Evolutionary conservation across 2,329 filamentous ascomycete species (phyloP).

Genomic region (Nemania sp.): DNA sequence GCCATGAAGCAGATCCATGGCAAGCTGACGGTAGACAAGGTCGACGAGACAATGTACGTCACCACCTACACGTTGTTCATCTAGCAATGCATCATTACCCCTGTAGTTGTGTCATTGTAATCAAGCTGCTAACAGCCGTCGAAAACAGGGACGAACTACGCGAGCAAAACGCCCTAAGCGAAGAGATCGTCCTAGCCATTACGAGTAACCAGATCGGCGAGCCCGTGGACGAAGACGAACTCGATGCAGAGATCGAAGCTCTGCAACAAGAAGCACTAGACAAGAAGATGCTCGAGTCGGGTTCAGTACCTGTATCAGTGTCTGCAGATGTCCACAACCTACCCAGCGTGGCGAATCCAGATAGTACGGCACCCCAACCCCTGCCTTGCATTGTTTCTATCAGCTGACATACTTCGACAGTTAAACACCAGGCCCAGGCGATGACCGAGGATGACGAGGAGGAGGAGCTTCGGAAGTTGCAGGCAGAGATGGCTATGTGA

Average conservation of each 20-base stretch:
- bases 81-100: neutral
- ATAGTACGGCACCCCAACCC: constrained; percentile 70
- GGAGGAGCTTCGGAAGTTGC: constrained; percentile 90
- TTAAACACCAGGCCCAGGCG: constrained; percentile 63
- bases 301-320: constrained; percentile 77
- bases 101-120: neutral
- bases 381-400: neutral
- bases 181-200: constrained; percentile 91
- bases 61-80: constrained; percentile 5
- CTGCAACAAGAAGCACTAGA: constrained; percentile 94
- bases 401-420: constrained; percentile 50
- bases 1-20: constrained; percentile 96
- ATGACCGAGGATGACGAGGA: constrained; percentile 90
- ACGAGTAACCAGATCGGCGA: constrained; percentile 76
- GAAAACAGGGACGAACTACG: constrained; percentile 82
- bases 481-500: constrained; percentile 97
- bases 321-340: constrained; percentile 76
- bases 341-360: constrained; percentile 79
- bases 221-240: constrained; percentile 83
- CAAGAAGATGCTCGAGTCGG: constrained; percentile 91
- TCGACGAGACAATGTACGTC: constrained; percentile 92
- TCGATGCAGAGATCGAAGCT: constrained; percentile 86
- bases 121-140: constrained; percentile 29
- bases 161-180: constrained; percentile 91
- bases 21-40: constrained; percentile 91